Conservation (phyloP, 148 eudicot species). For the Persicaria tinctoria region DNA sequence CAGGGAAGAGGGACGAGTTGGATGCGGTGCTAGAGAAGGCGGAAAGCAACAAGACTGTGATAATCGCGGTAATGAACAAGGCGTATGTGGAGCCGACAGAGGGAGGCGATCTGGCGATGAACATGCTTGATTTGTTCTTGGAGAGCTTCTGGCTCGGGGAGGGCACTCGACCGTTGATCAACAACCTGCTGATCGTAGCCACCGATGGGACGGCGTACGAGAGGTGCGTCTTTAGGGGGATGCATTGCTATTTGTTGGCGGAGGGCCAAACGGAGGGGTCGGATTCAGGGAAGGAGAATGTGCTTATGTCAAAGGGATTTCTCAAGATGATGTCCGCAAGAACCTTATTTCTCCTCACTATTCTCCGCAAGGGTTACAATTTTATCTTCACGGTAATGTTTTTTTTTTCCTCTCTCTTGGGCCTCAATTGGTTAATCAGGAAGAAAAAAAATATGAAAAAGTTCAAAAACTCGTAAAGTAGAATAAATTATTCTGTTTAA, state of each 20-base stretch:
- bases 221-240: conserved; percentile 40
- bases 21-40: conserved; percentile 30
- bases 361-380: conserved; percentile 52
- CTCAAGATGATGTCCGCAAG: conserved; percentile 82
- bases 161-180: conserved; percentile 31
- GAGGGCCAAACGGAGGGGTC: conserved; percentile 33
- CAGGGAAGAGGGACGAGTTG: conserved; percentile 27
- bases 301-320: conserved; percentile 60
- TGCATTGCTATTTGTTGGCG: conserved; percentile 42
- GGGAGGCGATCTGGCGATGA: conserved; percentile 29
- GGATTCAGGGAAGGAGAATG: conserved; percentile 38
- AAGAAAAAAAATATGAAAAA: too few relatives aligned
- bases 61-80: conserved; percentile 49
- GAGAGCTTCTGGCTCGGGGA: conserved; percentile 79
- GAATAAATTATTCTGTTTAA: too few relatives aligned
- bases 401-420: too few relatives aligned
- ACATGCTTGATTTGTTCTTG: conserved; percentile 56
- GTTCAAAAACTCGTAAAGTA: too few relatives aligned
- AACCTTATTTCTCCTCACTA: conserved; percentile 41
- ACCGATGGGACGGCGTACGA: conserved; percentile 59
- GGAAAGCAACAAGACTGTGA: conserved; percentile 41
- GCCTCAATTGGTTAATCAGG: too few relatives aligned
- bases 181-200: conserved; percentile 54
- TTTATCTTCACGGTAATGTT: conserved; percentile 56
- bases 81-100: conserved; percentile 31